phyloP scores from a whole-genome alignment of 2,329 filamentous ascomycete genomes.

The Didymella sp. region DNA sequence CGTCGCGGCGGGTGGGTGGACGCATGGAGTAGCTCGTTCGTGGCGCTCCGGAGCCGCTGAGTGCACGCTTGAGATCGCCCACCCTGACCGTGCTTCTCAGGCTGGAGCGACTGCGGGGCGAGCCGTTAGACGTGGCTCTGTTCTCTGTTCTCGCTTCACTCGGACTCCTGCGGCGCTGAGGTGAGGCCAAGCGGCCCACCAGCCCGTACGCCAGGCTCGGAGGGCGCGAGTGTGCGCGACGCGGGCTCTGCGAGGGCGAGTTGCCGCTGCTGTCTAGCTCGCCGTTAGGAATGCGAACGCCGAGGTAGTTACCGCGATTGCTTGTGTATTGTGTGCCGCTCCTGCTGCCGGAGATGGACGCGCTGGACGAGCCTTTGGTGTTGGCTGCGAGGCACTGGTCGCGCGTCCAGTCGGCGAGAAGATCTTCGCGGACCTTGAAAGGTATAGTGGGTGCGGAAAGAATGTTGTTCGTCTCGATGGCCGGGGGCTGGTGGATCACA shows the following conservation, averaged over 20 bases:
- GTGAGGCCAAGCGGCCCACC: constrained; percentile 41
- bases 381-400: constrained; percentile 74
- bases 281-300: constrained; percentile 60
- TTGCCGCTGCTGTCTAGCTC: constrained; percentile 42
- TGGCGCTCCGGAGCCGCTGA: constrained; percentile 48
- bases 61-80: constrained; percentile 56
- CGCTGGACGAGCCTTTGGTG: constrained; percentile 71
- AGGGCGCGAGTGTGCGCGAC: constrained; percentile 43
- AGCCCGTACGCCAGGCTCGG: constrained; percentile 46
- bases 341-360: constrained; percentile 78
- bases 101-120: constrained; percentile 47
- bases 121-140: constrained; percentile 25
- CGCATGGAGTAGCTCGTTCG: constrained; percentile 42
- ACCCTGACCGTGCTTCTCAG: constrained; percentile 51
- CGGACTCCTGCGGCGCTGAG: constrained; percentile 39
- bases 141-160: constrained; percentile 1
- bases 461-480: constrained; percentile 16
- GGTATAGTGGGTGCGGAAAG: constrained; percentile 63
- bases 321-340: constrained; percentile 48
- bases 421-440: constrained; percentile 71
- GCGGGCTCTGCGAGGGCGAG: constrained; percentile 42
- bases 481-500: constrained; percentile 33
- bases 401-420: constrained; percentile 80
- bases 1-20: constrained; percentile 32
- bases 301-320: constrained; percentile 56